Conservation (phyloP, 179 eudicot species). For the Monotropa hypopitys region DNA sequence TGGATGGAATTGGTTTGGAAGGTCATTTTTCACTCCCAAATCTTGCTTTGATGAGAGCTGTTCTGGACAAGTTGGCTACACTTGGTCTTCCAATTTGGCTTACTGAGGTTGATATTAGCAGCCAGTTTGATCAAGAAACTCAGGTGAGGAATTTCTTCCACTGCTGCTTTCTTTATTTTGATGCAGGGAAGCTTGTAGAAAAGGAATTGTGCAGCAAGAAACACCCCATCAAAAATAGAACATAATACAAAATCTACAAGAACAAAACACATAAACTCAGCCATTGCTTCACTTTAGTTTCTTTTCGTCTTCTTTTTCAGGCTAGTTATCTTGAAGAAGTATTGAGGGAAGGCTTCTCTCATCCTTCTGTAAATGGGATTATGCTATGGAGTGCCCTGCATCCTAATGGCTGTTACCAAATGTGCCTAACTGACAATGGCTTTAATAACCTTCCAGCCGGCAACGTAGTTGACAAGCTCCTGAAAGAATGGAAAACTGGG, state of each 20-base stretch:
- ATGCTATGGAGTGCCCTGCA: constrained; percentile 76
- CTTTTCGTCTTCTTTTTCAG: constrained; percentile 14
- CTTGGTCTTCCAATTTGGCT: constrained; percentile 79
- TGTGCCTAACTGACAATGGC: constrained; percentile 71
- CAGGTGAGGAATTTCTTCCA: constrained; percentile 30
- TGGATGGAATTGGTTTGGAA: constrained; percentile 79
- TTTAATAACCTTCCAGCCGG: constrained; percentile 67
- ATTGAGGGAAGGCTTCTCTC: constrained; percentile 75
- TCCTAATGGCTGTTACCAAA: constrained; percentile 61
- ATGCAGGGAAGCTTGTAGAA: background rate
- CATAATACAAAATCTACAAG: background rate
- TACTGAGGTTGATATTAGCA: constrained; percentile 63
- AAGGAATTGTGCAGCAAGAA: background rate
- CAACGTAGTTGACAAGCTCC: constrained; percentile 51
- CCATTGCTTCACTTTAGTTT: too few species aligned
- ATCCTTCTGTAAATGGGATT: constrained; percentile 62
- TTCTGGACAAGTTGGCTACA: constrained; percentile 63
- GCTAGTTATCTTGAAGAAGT: constrained; percentile 61
- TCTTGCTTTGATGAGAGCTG: constrained; percentile 61
- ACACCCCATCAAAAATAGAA: background rate
- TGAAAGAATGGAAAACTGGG: constrained; percentile 64
- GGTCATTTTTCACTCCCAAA: constrained; percentile 75
- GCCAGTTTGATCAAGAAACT: constrained; percentile 28
- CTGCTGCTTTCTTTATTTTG: background rate
- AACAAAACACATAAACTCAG: background rate